A percentile compares a stretch with the other conserved stretches of the same genome.
Conservation (phyloP, 2,329 filamentous ascomycete species). For the Cordyceps militaris region DNA sequence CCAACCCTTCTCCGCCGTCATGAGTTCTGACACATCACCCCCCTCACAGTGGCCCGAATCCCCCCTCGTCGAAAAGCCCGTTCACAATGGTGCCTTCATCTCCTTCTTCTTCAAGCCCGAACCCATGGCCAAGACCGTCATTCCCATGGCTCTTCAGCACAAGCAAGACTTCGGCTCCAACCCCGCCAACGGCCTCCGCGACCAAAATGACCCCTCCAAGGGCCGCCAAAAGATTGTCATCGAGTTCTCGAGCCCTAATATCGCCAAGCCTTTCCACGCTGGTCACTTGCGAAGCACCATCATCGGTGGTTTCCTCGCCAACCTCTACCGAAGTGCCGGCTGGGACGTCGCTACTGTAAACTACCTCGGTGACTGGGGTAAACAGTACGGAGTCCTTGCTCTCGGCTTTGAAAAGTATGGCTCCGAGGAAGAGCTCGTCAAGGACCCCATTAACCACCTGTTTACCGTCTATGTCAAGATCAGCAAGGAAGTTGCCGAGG, state of each 20-base stretch:
- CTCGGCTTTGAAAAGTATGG: slow-evolving; percentile 71
- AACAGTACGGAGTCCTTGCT: slow-evolving; percentile 67
- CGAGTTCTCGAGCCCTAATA: slow-evolving; percentile 81
- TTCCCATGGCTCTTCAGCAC: slow-evolving; percentile 62
- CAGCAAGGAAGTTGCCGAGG: slow-evolving; percentile 44
- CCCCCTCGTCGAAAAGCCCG: slow-evolving; percentile 64
- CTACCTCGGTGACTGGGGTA: slow-evolving; percentile 73
- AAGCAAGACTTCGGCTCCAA: slow-evolving; percentile 57
- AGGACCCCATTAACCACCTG: slow-evolving; percentile 74
- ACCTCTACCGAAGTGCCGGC: slow-evolving; percentile 62
- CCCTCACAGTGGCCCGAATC: slow-evolving; percentile 60
- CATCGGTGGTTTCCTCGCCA: slow-evolving; percentile 69
- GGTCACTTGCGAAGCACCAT: slow-evolving; percentile 73
- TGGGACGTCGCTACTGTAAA: slow-evolving; percentile 72
- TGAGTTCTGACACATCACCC: background rate
- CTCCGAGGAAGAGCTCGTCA: slow-evolving; percentile 60
- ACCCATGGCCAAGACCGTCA: slow-evolving; percentile 56
- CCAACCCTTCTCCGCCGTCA: slow-evolving; percentile 1
- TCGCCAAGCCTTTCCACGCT: slow-evolving; percentile 78
- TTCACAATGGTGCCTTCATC: slow-evolving; percentile 60
- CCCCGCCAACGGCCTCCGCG: slow-evolving; percentile 50
- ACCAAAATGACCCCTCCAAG: slow-evolving; percentile 52
- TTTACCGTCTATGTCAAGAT: slow-evolving; percentile 78
- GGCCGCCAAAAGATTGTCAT: slow-evolving; percentile 62
- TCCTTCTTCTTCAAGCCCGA: slow-evolving; percentile 74